These are phyloP conservation scores for Rubia yunnanensis DNA, from an alignment of 257 asterid species.

Conservation along the genomic window DNA sequence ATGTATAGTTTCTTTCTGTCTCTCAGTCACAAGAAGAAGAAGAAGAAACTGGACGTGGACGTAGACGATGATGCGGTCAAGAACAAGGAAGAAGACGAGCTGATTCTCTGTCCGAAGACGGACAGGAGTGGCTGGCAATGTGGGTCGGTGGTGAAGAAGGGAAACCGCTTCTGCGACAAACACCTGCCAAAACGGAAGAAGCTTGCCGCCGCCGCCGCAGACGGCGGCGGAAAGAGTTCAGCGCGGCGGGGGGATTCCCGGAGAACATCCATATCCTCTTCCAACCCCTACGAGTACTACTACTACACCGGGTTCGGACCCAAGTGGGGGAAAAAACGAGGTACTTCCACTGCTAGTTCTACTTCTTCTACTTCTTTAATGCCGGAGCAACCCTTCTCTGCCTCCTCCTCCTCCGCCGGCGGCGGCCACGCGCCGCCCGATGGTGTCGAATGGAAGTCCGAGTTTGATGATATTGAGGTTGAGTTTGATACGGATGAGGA, in stretches of 20 bases:
- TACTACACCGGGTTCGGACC: slow-evolving; percentile 85
- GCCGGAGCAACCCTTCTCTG: too few relatives aligned
- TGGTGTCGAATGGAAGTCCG: background rate
- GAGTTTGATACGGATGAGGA: background rate
- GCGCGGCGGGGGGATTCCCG: too few relatives aligned
- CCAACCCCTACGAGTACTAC: slow-evolving; percentile 39
- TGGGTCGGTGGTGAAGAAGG: slow-evolving; percentile 27
- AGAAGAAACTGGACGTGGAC: too few relatives aligned
- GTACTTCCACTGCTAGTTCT: background rate
- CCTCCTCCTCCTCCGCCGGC: too few relatives aligned
- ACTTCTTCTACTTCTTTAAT: background rate
- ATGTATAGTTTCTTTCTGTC: background rate
- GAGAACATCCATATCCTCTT: slow-evolving; percentile 13
- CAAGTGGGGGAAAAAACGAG: slow-evolving; percentile 55
- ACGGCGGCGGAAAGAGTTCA: too few relatives aligned
- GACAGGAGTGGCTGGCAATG: slow-evolving; percentile 67
- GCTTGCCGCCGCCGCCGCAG: too few relatives aligned
- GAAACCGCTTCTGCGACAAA: slow-evolving; percentile 39
- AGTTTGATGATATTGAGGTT: slow-evolving; percentile 24
- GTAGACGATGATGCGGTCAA: background rate
- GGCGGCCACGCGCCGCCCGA: too few relatives aligned
- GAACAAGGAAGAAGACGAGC: slow-evolving; percentile 2
- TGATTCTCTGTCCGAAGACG: slow-evolving; percentile 30
- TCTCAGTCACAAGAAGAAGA: slow-evolving; percentile 15
- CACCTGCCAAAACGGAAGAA: slow-evolving; percentile 25